Percentiles rank a stretch among this genome's conserved stretches.
These are phyloP conservation scores for Phaeoacremonium minimum DNA, from an alignment of 2,329 filamentous ascomycete species.

Conservation along the genomic window DNA sequence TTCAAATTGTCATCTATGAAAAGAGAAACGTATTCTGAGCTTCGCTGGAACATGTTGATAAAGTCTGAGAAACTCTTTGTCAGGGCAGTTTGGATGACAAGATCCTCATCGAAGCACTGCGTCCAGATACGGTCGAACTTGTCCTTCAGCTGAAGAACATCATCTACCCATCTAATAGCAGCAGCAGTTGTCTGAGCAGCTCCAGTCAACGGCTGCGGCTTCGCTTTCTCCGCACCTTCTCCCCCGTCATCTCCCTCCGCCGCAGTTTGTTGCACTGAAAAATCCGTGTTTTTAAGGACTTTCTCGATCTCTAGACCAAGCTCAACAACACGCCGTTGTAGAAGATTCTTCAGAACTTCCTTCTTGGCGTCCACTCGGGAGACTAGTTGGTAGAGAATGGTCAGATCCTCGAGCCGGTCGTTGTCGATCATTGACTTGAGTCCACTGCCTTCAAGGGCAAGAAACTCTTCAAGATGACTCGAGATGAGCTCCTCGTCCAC, in stretches of 20 bases:
- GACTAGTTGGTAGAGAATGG: slow-evolving; percentile 77
- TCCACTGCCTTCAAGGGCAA: slow-evolving; percentile 80
- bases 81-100: slow-evolving; percentile 74
- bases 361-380: slow-evolving; percentile 73
- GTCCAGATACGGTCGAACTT: slow-evolving; percentile 82
- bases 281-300: slow-evolving; percentile 50
- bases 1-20: slow-evolving; percentile 98
- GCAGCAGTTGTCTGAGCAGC: slow-evolving; percentile 78
- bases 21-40: slow-evolving; percentile 88
- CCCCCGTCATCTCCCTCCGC: slow-evolving; percentile 40
- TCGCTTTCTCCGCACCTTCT: slow-evolving; percentile 42
- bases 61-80: slow-evolving; percentile 88
- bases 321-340: slow-evolving; percentile 73
- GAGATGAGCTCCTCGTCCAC: slow-evolving; percentile 79
- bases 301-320: slow-evolving; percentile 82
- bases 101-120: slow-evolving; percentile 69
- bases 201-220: slow-evolving; percentile 38
- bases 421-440: slow-evolving; percentile 89
- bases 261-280: slow-evolving; percentile 31
- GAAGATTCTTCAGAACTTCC: slow-evolving; percentile 60
- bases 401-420: slow-evolving; percentile 72
- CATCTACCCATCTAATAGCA: slow-evolving; percentile 93
- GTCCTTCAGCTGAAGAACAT: slow-evolving; percentile 78
- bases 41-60: slow-evolving; percentile 83
- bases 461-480: slow-evolving; percentile 73